phyloP scores from a whole-genome alignment of 768 basidiomycete species.

The Suillus luteus region DNA sequence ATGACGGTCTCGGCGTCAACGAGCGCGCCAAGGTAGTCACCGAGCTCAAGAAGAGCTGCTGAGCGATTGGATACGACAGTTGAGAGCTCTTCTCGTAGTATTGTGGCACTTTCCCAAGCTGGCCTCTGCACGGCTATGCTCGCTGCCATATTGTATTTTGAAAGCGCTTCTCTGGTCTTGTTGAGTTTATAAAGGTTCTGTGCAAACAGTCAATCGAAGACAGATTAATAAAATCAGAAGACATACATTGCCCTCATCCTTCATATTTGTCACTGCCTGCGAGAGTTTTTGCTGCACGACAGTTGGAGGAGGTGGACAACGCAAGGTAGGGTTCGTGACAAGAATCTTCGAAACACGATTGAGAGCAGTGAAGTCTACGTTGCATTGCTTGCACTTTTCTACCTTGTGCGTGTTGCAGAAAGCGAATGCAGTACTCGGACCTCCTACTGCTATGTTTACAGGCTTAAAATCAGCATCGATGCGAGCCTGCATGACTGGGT shows the following conservation, averaged over 20 bases:
- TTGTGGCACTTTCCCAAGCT: constrained; percentile 83
- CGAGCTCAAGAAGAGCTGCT: constrained; percentile 77
- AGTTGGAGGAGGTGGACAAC: constrained; percentile 80
- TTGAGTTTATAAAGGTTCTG: constrained; percentile 79
- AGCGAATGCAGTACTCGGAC: constrained; percentile 53
- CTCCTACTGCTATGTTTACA: constrained; percentile 54
- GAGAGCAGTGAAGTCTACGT: constrained; percentile 68
- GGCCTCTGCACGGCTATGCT: constrained; percentile 78
- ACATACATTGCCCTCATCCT: constrained; percentile 91
- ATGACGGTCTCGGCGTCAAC: constrained; percentile 93
- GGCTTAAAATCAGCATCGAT: constrained; percentile 74
- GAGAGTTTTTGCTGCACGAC: constrained; percentile 76
- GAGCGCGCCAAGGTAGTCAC: constrained; percentile 75
- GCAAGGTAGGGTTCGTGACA: constrained; percentile 64
- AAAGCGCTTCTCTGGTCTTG: constrained; percentile 70
- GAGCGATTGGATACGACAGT: constrained; percentile 91
- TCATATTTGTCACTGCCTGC: constrained; percentile 71
- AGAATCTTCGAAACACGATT: constrained; percentile 79
- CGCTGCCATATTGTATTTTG: constrained; percentile 78
- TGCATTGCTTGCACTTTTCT: constrained; percentile 76
- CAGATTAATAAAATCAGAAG: constrained; percentile 12
- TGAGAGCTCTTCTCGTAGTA: constrained; percentile 89
- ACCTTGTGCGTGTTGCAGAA: constrained; percentile 68
- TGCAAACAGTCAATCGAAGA: constrained; percentile 25
- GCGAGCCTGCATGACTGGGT: constrained; percentile 72